Conservation (phyloP, 768 basidiomycete genomes). For the Agrocybe pediades region DNA sequence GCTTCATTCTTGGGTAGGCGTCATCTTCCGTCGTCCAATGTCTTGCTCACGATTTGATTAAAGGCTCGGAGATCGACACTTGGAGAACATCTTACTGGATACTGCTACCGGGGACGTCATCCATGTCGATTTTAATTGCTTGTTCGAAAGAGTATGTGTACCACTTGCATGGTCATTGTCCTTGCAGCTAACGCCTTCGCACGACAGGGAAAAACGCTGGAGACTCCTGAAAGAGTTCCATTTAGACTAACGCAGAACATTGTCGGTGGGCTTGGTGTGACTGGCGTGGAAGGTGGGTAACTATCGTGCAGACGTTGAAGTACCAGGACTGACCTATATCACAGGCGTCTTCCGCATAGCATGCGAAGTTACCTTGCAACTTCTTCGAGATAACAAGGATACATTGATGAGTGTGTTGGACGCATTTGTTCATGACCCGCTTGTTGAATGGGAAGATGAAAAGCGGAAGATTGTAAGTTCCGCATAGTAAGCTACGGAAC, state of each 20-base stretch:
- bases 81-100: conserved; percentile 95
- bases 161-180: neutral
- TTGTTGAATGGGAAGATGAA: conserved; percentile 94
- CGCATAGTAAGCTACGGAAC: neutral
- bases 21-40: neutral
- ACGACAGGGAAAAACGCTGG: conserved; percentile 70
- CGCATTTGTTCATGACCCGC: conserved; percentile 95
- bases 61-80: conserved; percentile 97
- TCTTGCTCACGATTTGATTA: neutral
- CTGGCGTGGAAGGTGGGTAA: conserved; percentile 76
- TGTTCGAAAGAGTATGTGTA: conserved; percentile 84
- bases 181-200: neutral
- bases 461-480: conserved; percentile 59
- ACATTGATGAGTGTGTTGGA: conserved; percentile 94
- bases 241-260: conserved; percentile 95
- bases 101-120: conserved; percentile 85
- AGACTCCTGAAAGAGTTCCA: conserved; percentile 89
- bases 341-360: conserved; percentile 87
- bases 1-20: conserved; percentile 89
- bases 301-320: neutral
- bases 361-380: conserved; percentile 86
- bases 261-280: conserved; percentile 90
- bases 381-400: conserved; percentile 90
- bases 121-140: conserved; percentile 97
- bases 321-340: neutral